phyloP scores from a whole-genome alignment of 257 asterid species.

The Marsdenia floribunda region DNA sequence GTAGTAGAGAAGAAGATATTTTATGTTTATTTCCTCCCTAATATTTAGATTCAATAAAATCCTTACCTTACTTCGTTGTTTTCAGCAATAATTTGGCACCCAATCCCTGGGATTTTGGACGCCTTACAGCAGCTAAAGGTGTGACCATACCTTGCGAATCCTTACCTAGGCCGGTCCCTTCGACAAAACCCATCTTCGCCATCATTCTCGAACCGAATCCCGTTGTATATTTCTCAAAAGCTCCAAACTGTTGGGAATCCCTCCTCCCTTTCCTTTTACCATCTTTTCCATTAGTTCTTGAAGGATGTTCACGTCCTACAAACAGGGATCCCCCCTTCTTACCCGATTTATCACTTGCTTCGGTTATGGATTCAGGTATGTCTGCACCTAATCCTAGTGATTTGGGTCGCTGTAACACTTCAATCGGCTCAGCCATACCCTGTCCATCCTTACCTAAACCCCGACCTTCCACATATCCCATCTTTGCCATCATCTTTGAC shows the following conservation, averaged over 20 bases:
- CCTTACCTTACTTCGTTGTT: no score
- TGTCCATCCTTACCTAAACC: constrained; percentile 89
- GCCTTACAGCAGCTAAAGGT: constrained; percentile 71
- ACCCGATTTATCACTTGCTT: constrained; percentile 28
- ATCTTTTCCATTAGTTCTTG: constrained; percentile 24
- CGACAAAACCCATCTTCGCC: constrained; percentile 89
- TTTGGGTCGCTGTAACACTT: constrained; percentile 78
- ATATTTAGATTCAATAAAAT: no score
- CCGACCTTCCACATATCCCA: constrained; percentile 80
- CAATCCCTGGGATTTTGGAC: constrained; percentile 66
- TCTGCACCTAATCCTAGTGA: constrained; percentile 91
- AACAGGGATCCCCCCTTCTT: constrained; percentile 22
- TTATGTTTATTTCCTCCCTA: no score
- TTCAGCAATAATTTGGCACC: constrained; percentile 35
- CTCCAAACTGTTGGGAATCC: constrained; percentile 40
- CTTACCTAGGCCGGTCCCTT: constrained; percentile 81
- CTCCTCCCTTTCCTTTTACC: constrained; percentile 24
- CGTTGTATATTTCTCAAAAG: constrained; percentile 82
- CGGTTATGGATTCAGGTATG: constrained; percentile 28
- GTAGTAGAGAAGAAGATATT: no score
- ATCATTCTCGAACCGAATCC: constrained; percentile 95
- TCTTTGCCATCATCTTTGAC: constrained; percentile 93
- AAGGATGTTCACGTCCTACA: constrained; percentile 14
- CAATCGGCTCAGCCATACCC: constrained; percentile 73
- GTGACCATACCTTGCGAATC: constrained; percentile 77